These are phyloP conservation scores for Proliferodiscus dingleyae DNA, from an alignment of 2,329 filamentous ascomycete species.

Conservation along the genomic window DNA sequence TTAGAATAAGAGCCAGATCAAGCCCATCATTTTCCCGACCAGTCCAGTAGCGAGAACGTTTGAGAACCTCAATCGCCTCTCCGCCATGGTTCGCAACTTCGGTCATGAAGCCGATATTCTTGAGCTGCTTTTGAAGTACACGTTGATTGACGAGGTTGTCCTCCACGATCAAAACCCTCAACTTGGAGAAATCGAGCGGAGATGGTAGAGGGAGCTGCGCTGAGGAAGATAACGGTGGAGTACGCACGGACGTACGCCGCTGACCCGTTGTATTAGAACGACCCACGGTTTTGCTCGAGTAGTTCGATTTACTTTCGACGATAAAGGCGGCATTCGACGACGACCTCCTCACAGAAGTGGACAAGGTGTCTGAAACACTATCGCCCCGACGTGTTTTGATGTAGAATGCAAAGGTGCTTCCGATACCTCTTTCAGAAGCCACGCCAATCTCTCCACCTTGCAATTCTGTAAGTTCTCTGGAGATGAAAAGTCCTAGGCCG, in stretches of 20 bases:
- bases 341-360: slow-evolving; percentile 16
- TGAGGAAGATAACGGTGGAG: not conserved
- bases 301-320: slow-evolving; percentile 20
- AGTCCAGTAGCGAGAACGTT: slow-evolving; percentile 52
- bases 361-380: slow-evolving; percentile 8
- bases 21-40: slow-evolving; percentile 38
- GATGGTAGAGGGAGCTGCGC: slow-evolving; percentile 3
- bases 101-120: slow-evolving; percentile 55
- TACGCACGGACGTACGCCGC: slow-evolving; percentile 3
- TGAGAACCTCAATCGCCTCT: slow-evolving; percentile 55
- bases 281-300: slow-evolving; percentile 15
- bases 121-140: slow-evolving; percentile 56
- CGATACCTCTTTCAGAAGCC: slow-evolving; percentile 59
- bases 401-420: slow-evolving; percentile 73
- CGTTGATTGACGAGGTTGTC: slow-evolving; percentile 65
- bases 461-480: slow-evolving; percentile 69
- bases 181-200: slow-evolving; percentile 16
- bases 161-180: slow-evolving; percentile 59
- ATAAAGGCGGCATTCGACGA: slow-evolving; percentile 17
- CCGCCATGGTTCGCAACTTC: slow-evolving; percentile 61
- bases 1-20: slow-evolving; percentile 64
- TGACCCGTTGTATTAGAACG: slow-evolving; percentile 18
- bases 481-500: slow-evolving; percentile 76
- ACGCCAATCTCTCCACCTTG: slow-evolving; percentile 80
- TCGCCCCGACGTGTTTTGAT: slow-evolving; percentile 35